A percentile compares a stretch with the other conserved stretches of the same genome.
phyloP scores from a whole-genome alignment of 116 monocot species.

The Cymodocea nodosa region DNA sequence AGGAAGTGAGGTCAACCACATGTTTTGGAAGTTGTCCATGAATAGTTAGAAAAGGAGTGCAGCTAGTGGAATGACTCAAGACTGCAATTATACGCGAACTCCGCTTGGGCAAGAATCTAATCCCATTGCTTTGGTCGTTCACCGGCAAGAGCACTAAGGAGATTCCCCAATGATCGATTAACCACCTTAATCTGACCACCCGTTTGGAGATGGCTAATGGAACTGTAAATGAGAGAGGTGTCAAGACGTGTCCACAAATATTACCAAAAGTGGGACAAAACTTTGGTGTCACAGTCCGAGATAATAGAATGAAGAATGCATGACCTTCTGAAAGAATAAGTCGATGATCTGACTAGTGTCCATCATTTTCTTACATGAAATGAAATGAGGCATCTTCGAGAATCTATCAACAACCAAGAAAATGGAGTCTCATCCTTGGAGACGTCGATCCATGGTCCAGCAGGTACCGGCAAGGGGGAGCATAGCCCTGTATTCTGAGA shows the following conservation, averaged over 20 bases:
- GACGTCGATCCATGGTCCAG: not conserved
- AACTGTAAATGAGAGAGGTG: not conserved
- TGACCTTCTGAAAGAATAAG: not conserved
- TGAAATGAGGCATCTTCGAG: conserved; percentile 11
- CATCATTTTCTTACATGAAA: conserved; percentile 1
- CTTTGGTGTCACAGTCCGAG: not conserved
- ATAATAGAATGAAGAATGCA: not conserved
- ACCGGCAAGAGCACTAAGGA: not conserved
- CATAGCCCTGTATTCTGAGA: no score
- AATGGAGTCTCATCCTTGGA: not conserved
- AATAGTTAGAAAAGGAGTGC: no score
- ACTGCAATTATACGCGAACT: conserved; percentile 1
- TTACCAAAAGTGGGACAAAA: not conserved
- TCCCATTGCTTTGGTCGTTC: not conserved
- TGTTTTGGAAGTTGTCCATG: not conserved
- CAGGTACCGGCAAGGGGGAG: no score
- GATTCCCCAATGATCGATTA: not conserved
- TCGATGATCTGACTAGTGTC: not conserved
- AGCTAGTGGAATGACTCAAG: not conserved
- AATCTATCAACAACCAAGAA: conserved; percentile 4
- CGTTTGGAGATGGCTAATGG: conserved; percentile 1
- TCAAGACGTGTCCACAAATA: not conserved
- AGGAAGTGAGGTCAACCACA: no score
- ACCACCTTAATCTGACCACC: conserved; percentile 2
- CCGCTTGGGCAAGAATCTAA: not conserved